Conservation (phyloP, 1,139 yeast species). For the Blastobotrys ciferrii region DNA sequence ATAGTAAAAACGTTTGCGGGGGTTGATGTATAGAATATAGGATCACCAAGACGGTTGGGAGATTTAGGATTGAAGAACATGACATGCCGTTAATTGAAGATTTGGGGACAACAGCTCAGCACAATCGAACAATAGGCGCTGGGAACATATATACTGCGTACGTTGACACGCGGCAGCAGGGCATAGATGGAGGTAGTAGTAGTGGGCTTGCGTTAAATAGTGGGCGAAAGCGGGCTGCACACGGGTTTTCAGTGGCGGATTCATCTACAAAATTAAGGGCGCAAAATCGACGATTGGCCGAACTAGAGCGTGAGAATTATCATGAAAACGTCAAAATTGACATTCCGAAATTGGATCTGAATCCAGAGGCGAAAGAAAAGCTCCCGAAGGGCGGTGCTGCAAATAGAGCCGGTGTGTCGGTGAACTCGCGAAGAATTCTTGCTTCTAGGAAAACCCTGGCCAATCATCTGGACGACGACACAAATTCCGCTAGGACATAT, state of each 20-base stretch:
- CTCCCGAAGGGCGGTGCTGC: slow-evolving; percentile 12
- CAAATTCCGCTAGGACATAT: slow-evolving; percentile 32
- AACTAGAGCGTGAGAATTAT: slow-evolving; percentile 43
- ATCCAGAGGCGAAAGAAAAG: slow-evolving; percentile 19
- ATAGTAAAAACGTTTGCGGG: no score
- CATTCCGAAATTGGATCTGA: slow-evolving; percentile 36
- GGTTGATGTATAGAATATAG: no score
- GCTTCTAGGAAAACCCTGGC: slow-evolving; percentile 41
- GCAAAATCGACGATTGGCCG: slow-evolving; percentile 36
- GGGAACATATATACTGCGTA: slow-evolving; percentile 1
- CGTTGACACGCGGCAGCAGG: slow-evolving; percentile 2
- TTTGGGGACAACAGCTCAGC: slow-evolving; percentile 13
- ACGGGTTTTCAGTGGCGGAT: slow-evolving; percentile 20
- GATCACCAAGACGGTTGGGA: no score
- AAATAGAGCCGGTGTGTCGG: slow-evolving; percentile 31
- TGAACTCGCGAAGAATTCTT: slow-evolving; percentile 38
- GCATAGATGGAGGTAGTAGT: background rate
- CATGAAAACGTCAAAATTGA: slow-evolving; percentile 40
- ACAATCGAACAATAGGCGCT: background rate
- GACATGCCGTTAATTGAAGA: slow-evolving; percentile 19
- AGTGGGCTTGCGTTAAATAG: background rate
- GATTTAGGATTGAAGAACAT: no score
- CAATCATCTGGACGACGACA: slow-evolving; percentile 45
- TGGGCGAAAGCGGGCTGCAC: slow-evolving; percentile 5
- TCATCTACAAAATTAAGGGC: slow-evolving; percentile 33